phyloP scores from a whole-genome alignment of 345 rosid species.

The Euphorbia pulcherrima region DNA sequence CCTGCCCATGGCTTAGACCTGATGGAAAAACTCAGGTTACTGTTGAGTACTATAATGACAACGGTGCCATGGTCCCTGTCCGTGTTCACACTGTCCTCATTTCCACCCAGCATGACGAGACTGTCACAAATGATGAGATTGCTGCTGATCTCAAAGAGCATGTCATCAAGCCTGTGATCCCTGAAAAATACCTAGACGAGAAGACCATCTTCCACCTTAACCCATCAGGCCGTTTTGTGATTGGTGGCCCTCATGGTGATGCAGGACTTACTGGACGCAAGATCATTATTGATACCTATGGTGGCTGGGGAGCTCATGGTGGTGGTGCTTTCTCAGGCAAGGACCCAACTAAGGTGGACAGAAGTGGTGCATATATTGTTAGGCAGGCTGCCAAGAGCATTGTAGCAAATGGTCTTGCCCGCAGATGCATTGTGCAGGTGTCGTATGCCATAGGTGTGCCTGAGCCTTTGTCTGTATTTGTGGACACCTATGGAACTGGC shows the following conservation, averaged over 20 bases:
- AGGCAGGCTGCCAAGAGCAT: conserved; percentile 41
- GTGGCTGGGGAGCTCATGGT: conserved; percentile 41
- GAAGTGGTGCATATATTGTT: conserved; percentile 36
- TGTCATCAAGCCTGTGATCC: conserved; percentile 36
- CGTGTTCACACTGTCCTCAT: conserved; percentile 40
- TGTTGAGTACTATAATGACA: conserved; percentile 32
- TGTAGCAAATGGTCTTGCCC: conserved; percentile 35
- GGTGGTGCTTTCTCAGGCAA: conserved; percentile 41
- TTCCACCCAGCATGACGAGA: conserved; percentile 40
- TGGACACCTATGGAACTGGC: conserved; percentile 34
- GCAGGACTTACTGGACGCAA: conserved; percentile 39
- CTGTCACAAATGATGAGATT: conserved; percentile 35
- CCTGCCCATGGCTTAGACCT: conserved; percentile 35
- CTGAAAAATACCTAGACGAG: conserved; percentile 40
- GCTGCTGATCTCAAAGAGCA: conserved; percentile 39
- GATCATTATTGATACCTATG: conserved; percentile 37
- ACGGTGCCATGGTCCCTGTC: conserved; percentile 37
- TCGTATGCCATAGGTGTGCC: conserved; percentile 39
- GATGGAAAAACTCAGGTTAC: conserved; percentile 39
- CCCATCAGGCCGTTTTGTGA: conserved; percentile 38
- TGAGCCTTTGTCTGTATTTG: conserved; percentile 36
- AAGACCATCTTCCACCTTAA: conserved; percentile 41
- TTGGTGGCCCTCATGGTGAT: conserved; percentile 39
- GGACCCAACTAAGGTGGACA: conserved; percentile 41
- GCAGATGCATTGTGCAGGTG: conserved; percentile 38